Base-by-base conservation (phyloP, 805 yeast species). In the Schwanniomyces occidentalis region DNA sequence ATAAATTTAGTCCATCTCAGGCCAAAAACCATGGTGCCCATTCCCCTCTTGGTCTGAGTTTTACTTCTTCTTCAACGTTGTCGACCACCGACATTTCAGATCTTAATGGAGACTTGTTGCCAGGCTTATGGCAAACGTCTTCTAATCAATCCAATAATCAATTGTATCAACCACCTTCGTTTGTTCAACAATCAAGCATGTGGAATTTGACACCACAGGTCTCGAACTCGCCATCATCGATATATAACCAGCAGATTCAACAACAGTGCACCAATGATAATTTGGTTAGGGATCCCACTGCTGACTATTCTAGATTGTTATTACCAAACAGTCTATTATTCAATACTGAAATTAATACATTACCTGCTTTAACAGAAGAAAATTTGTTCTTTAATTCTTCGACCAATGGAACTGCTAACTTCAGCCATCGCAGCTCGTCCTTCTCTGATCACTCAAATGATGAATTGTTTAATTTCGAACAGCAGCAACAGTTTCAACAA, bases 341-440 rank as follows among this genome's bases (percentile, higher is more conserved):
- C n/a, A n/a, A n/a, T n/a, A n/a, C n/a, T n/a, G n/a, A n/a, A n/a
- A 23, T 30, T 24, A 46, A 38, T 19, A 44, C 37, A 20, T 45
- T 53, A 24, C 51, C 52, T 12, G 54, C 53, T 4, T 46, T 67
- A 34, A 63, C 73, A 6, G 72, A 66, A 39, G 69, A 63, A 37
- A 63, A 70, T 40, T 47, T 68, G 30, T 37, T 20, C 20, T 35
- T 27, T 24, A 35, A 33, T 12, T 28, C 34, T 5, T 10, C 29
- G 4, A 16, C 25, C 2, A 18, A 12, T 9, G 10, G 14, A 13
- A 19, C 13, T 16, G 17, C 16, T 8, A 30, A 21, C 17, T 22
- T 33, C 23, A 27, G 26, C 14, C 30, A 26, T 18, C n/a, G n/a
- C 26, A 18, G 39, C 21, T 13, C 40, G 14, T 41, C 41, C 9